Base-by-base conservation (phyloP, 805 yeast genomes). In the Schwanniomyces vanrijiae region DNA sequence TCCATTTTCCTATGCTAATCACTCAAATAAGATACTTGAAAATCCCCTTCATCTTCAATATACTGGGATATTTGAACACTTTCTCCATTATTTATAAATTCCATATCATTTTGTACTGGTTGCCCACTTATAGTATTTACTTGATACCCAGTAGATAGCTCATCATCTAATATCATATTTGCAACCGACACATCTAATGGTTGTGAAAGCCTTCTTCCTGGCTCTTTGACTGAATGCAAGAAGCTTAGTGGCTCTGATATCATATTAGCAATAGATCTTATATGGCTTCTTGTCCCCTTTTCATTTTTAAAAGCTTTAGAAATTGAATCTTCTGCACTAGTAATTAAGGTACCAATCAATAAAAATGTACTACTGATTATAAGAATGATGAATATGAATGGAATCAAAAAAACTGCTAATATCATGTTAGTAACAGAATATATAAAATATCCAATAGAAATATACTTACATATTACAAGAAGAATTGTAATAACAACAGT, bases 401-500 rank as follows among this genome's bases (percentile, higher is more conserved):
- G 56, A 18, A 49, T 39, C 18, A 46, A 44, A 11, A 51, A 37
- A 13, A 50, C 13, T 24, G 52, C 55, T 49, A 21, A 10, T 19
- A 10, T 16, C 9, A 4, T 9, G 50, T 45, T 35, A 44, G 47
- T 34, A 40, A 18, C 16, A 42, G 33, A 16, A 44, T 14, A 38
- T 25, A 16, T 18, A 11, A 10, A n/a, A 26, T 22, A 16, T 38
- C 13, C 11, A 25, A 19, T 21, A 3, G n/a, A 20, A 10, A 24
- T 3, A 34, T 43, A 53, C 59, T 22, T 44, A 55, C 58, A 50
- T 19, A 52, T 43, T 4, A 52, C 16, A 25, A 52, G 26, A 37
- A 54, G 52, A 6, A 43, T 24, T 8, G 28, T 18, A 14, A 53
- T 35, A 22, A 47, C 45, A 10, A 48, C 24, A 9, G 46, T 21